phyloP scores from a whole-genome alignment of 306 rosid species.

The Oemleria cerasiformis region DNA sequence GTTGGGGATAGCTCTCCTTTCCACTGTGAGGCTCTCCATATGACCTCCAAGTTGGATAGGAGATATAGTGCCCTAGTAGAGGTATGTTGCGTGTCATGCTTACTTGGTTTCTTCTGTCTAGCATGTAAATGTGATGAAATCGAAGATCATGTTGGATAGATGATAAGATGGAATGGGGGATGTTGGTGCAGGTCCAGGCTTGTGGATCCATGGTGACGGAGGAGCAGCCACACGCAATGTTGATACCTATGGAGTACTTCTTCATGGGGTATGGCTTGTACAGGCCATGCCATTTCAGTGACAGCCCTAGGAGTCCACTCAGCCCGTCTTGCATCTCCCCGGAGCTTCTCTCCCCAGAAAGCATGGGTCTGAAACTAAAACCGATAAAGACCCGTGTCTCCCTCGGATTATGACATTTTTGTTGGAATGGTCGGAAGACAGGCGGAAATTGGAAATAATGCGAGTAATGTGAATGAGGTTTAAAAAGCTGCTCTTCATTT shows the following conservation, averaged over 20 bases:
- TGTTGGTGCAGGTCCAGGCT: slow-evolving; percentile 69
- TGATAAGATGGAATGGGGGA: slow-evolving; percentile 8
- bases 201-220: slow-evolving; percentile 98
- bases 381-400: slow-evolving; percentile 81
- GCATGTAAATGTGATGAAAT: background rate
- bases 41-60: slow-evolving; percentile 77
- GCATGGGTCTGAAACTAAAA: slow-evolving; percentile 93
- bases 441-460: slow-evolving; percentile 19
- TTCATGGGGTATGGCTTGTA: slow-evolving; percentile 83
- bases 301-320: slow-evolving; percentile 80
- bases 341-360: slow-evolving; percentile 91
- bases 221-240: slow-evolving; percentile 96
- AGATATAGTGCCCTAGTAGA: slow-evolving; percentile 84
- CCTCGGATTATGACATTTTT: slow-evolving; percentile 28
- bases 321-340: slow-evolving; percentile 91
- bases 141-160: background rate
- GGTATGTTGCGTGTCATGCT: slow-evolving; percentile 40
- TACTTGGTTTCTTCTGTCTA: background rate
- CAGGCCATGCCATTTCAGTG: slow-evolving; percentile 62
- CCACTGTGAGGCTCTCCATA: slow-evolving; percentile 83
- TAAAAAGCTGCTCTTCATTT: slow-evolving; percentile 8
- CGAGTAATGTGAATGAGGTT: slow-evolving; percentile 17
- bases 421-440: background rate
- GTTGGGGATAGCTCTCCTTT: slow-evolving; percentile 95
- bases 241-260: slow-evolving; percentile 89